phyloP scores from a whole-genome alignment of 495 filamentous ascomycete genomes.

The Corynascus novoguineensis region DNA sequence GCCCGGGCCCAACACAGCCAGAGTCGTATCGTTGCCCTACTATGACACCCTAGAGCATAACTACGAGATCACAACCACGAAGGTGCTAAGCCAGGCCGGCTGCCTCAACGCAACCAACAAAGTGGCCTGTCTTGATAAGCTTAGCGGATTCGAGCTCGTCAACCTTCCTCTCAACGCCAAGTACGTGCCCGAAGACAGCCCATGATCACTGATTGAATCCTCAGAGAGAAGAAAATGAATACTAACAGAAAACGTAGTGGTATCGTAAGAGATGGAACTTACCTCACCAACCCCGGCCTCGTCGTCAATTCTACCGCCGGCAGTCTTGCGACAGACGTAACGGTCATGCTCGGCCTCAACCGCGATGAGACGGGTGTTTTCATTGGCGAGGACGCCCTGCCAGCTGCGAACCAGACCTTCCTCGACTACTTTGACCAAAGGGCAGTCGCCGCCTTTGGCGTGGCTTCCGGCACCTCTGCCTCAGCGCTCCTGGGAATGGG shows the following conservation, averaged over 20 bases:
- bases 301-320: conserved; percentile 21
- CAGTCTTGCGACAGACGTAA: conserved; percentile 19
- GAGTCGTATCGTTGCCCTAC: conserved; percentile 16
- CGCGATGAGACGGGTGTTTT: conserved; percentile 40
- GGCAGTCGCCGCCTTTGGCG: conserved; percentile 1
- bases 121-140: conserved; percentile 33
- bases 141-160: conserved; percentile 32
- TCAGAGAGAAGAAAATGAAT: neutral
- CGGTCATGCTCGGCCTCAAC: conserved; percentile 36
- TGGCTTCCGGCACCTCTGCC: conserved; percentile 19
- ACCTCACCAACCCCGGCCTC: conserved; percentile 27
- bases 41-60: conserved; percentile 34
- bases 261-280: conserved; percentile 35
- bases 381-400: conserved; percentile 19
- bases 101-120: conserved; percentile 27
- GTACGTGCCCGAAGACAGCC: conserved; percentile 12
- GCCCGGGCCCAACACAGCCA: conserved; percentile 7
- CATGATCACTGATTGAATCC: neutral
- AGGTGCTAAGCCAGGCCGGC: conserved; percentile 28
- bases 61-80: conserved; percentile 26
- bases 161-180: conserved; percentile 31
- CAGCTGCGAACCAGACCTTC: conserved; percentile 13
- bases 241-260: conserved; percentile 11
- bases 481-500: conserved; percentile 16
- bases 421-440: conserved; percentile 20